Percentiles rank a stretch among this genome's conserved stretches.
Conservation (phyloP, 345 rosid species). For the Excoecaria agallocha region DNA sequence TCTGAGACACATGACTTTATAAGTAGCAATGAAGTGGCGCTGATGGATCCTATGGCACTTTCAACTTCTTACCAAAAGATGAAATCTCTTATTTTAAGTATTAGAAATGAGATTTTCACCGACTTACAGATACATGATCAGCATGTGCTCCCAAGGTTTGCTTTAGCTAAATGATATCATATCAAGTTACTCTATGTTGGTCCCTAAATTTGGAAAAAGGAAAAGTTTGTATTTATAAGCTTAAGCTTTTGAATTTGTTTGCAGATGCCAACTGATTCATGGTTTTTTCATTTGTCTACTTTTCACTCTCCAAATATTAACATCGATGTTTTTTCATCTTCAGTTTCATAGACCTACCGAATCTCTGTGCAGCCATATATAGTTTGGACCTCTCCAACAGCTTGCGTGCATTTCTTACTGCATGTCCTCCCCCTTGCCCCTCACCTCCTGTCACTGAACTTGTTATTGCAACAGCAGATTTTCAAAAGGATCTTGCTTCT, state of each 20-base stretch:
- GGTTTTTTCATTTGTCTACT: not conserved
- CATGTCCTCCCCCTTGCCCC: constrained; percentile 24
- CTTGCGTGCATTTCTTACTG: constrained; percentile 20
- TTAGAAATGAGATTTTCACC: constrained; percentile 19
- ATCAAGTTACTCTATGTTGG: not conserved
- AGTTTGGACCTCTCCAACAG: constrained; percentile 22
- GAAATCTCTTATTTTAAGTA: constrained; percentile 20
- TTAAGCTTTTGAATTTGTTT: not conserved
- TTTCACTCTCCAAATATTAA: not conserved
- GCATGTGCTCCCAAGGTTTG: constrained; percentile 26
- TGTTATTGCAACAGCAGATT: constrained; percentile 30
- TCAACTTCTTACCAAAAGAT: constrained; percentile 24
- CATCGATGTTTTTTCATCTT: not conserved
- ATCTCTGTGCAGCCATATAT: constrained; percentile 24
- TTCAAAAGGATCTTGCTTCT: constrained; percentile 29
- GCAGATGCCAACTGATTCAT: not conserved
- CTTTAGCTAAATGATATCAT: not conserved
- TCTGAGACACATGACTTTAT: constrained; percentile 24
- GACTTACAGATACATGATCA: constrained; percentile 29
- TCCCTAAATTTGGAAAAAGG: not conserved
- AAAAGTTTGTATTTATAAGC: not conserved
- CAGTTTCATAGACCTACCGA: constrained; percentile 33
- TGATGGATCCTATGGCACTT: constrained; percentile 16
- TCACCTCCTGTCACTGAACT: constrained; percentile 23
- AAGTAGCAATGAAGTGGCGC: constrained; percentile 9